Evolutionary conservation across 2,329 filamentous ascomycete genomes (phyloP), one percentile per base, ranked within the genome.

Genomic region (Rhynchosporium agropyri): DNA sequence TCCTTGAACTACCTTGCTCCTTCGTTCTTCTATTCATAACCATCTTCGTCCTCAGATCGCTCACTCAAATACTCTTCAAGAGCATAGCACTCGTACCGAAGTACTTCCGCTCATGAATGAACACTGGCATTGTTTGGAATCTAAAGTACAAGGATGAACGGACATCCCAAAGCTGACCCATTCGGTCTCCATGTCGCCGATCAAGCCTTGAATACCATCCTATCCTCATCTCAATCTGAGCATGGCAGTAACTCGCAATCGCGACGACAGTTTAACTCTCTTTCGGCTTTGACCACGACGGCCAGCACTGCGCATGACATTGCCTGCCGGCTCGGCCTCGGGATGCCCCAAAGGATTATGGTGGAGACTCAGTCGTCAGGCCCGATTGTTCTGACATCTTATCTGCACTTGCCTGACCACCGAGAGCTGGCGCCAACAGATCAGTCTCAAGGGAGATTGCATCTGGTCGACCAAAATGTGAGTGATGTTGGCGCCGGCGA

Each of bases 301-400:
- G 82, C 84, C 15, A 78, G 86, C 29, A 78, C 77, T 63, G 80
- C 81, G 12, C 81, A 83, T 70, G 80, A 83, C 51, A 77, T 83
- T 55, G 81, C 82, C 4, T 75, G 76, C 40, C 81, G 84, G 56
- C 77, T 86, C 6, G 80, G 79, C 53, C 78, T 85, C 49, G 84
- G 84, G 67, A 70, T 72, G 6, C 82, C 84, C 2, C 78, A 83
- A 70, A 82, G 84, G 72, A 79, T 87, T 66, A 82, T 87, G 74
- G 80, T 87, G 71, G 84, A 87, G 71, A 83, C 83, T 71, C 76
- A 75, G 0, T 69, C 67, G 54, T 63, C 68, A 3, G 77, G 77
- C 0, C 74, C 77, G 6, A 61, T 78, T 4, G 59, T 78, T 4
- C 65, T 78, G 3, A 74, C 81, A 65, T 81, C 79, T 29, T 84